phyloP scores from a whole-genome alignment of 176 grass and related monocot species.

The Themeda triandra region DNA sequence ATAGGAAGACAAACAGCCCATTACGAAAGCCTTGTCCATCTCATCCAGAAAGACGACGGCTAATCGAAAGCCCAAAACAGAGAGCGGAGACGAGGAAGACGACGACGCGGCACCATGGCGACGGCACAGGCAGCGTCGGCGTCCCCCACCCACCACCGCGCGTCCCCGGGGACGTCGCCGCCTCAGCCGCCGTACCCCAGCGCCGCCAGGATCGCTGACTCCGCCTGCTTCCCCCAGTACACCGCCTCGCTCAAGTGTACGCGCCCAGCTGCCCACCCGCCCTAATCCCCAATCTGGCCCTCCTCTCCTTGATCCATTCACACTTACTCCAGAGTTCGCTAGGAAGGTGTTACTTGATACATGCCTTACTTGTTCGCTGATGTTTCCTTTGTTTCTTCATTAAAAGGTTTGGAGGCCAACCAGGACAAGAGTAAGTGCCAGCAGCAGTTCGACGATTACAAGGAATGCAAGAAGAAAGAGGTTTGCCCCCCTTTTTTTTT shows the following conservation, averaged over 20 bases:
- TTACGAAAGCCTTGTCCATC: background rate
- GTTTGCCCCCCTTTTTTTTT: conserved; percentile 38
- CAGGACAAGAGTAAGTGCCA: conserved; percentile 88
- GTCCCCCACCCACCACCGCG: conserved; percentile 35
- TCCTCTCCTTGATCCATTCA: background rate
- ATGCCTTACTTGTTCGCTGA: background rate
- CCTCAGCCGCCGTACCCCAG: conserved; percentile 53
- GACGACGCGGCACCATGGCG: conserved; percentile 35
- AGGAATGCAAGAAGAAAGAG: conserved; percentile 97
- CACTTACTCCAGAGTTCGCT: background rate
- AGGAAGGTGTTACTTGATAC: background rate
- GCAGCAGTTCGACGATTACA: conserved; percentile 83
- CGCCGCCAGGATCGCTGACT: conserved; percentile 65
- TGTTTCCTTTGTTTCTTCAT: background rate
- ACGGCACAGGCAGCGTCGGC: conserved; percentile 36
- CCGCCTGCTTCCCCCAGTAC: conserved; percentile 79
- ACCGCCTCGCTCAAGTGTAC: conserved; percentile 88
- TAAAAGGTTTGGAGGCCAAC: conserved; percentile 71
- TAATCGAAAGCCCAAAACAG: background rate
- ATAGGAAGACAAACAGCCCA: background rate
- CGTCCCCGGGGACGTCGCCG: conserved; percentile 21
- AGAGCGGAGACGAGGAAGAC: background rate
- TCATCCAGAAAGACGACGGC: background rate
- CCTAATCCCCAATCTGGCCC: conserved; percentile 1
- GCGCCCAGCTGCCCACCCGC: no score